Percentiles rank a stretch among this genome's conserved stretches.
These are phyloP conservation scores for Brassica juncea DNA, from an alignment of 345 rosid genomes.

Conservation along the genomic window DNA sequence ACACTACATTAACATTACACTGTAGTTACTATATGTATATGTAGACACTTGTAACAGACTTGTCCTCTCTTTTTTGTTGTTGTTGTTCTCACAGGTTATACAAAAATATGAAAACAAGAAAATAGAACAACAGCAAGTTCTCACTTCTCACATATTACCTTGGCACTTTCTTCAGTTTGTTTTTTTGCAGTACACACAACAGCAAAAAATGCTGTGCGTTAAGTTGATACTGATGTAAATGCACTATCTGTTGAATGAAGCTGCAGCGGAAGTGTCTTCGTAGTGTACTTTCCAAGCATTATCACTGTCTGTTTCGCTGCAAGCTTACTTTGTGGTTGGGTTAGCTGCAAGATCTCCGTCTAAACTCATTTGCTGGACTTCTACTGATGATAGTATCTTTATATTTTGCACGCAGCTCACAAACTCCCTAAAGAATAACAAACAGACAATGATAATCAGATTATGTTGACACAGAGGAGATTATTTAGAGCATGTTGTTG, in stretches of 20 bases:
- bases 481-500: too few species aligned
- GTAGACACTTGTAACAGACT: background rate
- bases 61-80: too few species aligned
- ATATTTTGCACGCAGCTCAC: slow-evolving; percentile 85
- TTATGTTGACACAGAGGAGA: background rate
- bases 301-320: slow-evolving; percentile 85
- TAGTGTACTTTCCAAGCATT: slow-evolving; percentile 85
- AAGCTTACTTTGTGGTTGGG: slow-evolving; percentile 74
- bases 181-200: too few species aligned
- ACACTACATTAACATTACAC: slow-evolving; percentile 16
- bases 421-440: slow-evolving; percentile 36
- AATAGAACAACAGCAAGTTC: too few species aligned
- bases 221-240: too few species aligned
- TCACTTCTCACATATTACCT: too few species aligned
- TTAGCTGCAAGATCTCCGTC: slow-evolving; percentile 83
- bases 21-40: slow-evolving; percentile 2
- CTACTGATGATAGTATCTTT: slow-evolving; percentile 86
- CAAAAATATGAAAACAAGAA: too few species aligned
- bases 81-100: too few species aligned
- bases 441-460: slow-evolving; percentile 11
- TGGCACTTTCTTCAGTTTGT: too few species aligned
- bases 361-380: slow-evolving; percentile 94
- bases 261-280: slow-evolving; percentile 80
- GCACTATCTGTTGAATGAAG: slow-evolving; percentile 71
- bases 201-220: too few species aligned